These are phyloP conservation scores for Suhomyces bribrorum DNA, from an alignment of 1,139 yeast genomes.

Conservation along the genomic window DNA sequence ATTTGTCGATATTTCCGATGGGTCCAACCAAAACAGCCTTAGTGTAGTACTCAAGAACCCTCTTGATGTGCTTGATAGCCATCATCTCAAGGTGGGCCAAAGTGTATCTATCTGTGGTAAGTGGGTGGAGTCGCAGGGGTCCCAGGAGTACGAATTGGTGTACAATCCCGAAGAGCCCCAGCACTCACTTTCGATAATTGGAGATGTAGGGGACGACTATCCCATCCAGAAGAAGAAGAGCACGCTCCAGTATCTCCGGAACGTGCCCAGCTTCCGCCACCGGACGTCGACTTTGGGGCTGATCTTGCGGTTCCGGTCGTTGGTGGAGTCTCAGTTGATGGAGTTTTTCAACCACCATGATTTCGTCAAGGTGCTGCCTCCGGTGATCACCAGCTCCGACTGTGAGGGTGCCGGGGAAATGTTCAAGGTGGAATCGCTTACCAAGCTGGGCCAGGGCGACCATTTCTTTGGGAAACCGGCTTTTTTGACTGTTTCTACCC, in stretches of 20 bases:
- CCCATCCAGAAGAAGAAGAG: slow-evolving; percentile 85
- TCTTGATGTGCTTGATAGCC: slow-evolving; percentile 44
- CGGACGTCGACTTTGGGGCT: slow-evolving; percentile 67
- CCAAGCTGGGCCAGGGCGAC: slow-evolving; percentile 9
- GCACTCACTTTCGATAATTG: slow-evolving; percentile 37
- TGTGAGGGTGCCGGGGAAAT: slow-evolving; percentile 99
- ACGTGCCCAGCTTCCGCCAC: slow-evolving; percentile 76
- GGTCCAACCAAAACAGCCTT: slow-evolving; percentile 56
- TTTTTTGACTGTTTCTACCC: slow-evolving; percentile 86
- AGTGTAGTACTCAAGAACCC: slow-evolving; percentile 56
- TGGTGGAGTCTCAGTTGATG: slow-evolving; percentile 54
- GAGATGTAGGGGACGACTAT: slow-evolving; percentile 61
- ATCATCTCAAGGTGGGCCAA: slow-evolving; percentile 48
- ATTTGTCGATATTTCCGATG: slow-evolving; percentile 80
- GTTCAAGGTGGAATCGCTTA: slow-evolving; percentile 51
- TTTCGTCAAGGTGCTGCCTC: slow-evolving; percentile 79
- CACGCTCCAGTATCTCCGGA: slow-evolving; percentile 64
- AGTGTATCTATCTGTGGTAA: slow-evolving; percentile 37
- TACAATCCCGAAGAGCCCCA: slow-evolving; percentile 23
- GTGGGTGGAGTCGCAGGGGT: slow-evolving; percentile 35
- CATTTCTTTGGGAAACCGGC: slow-evolving; percentile 68
- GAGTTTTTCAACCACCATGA: slow-evolving; percentile 54
- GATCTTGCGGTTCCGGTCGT: slow-evolving; percentile 70
- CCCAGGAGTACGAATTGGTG: slow-evolving; percentile 35
- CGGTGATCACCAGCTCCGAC: slow-evolving; percentile 83